Base-by-base conservation (phyloP, 805 yeast species). In the Metschnikowia aberdeeniae region DNA sequence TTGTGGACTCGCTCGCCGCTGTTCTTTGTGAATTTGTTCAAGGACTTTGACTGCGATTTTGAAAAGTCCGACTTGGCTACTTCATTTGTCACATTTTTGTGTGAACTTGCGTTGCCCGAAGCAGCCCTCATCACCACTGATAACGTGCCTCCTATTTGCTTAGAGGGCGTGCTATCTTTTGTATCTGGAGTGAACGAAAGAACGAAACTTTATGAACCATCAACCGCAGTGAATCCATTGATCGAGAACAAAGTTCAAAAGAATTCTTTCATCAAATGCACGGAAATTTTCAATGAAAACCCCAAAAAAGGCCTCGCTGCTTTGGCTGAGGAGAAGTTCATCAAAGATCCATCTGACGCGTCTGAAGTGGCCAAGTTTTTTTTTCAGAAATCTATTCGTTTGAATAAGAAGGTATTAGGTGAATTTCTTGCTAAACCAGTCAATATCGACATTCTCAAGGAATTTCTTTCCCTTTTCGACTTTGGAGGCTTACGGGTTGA, bases 71-170 rank as follows among this genome's bases (percentile, higher is more conserved):
- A 93, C 60, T 66, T 95, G 45, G 76, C 92, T 12, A 76, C 76
- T 19, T 77, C 80, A 32, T 67, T 87, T 24, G 62, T 93, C 34
- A 84, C 84, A 37, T 78, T 84, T 37, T 72, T 93, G 43, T 81
- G 95, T 43, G 78, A 84, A 42, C 69, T 89, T 28, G 83, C 97
- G 0, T 76, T 88, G 36, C 95, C 98, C 0, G 96, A 89, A 58
- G 78, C 92, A 9, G 95, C 97, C 0, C 56, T 75, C 8, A 71
- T 76, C 55, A 83, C 95, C 0, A 86, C 96, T 0, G 87, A 86
- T 33, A 84, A 79, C 56, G 95, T 92, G 1, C 98, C 99, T 0
- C 97, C 98, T 0, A 77, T 89, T 6, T 92, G 98, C 57, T 70
- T 93, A 42, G 98, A 93, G 56, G 96, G 97, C 1, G 63, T 93